Evolutionary conservation across 768 basidiomycete species (phyloP), one percentile per base, ranked within the genome.

Genomic region (Russula olivacea): DNA sequence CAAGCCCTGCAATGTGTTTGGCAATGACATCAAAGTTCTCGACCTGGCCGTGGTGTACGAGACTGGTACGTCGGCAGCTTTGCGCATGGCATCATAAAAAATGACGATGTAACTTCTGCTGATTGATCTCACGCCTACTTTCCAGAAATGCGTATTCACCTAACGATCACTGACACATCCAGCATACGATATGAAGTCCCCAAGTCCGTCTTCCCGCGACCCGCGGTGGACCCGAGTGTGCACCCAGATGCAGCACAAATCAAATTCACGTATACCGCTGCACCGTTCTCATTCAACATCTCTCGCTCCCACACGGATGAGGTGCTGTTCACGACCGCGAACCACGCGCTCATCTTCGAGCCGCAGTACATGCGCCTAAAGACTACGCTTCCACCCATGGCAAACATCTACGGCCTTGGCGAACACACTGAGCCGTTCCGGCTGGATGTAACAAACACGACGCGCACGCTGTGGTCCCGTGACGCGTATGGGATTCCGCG

Each of bases 321-420:
- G 68, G 75, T 82, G 3, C 75, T 89, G 19, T 88, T 87, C 75
- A 80, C 83, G 17, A 87, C 85, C 3, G 76, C 77, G 1, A 76
- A 77, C 10, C 78, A 85, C 67, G 77, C 87, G 0, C 73, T 89
- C 72, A 83, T 93, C 66, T 91, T 87, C 68, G 87, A 89, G 67
- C 81, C 86, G 1, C 89, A 90, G 72, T 91, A 87, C 70, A 77
- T 91, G 14, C 85, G 88, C 57, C 74, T 91, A 65, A 85, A 87
- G 70, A 88, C 87, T 15, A 71, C 70, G 50, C 72, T 91, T 0
- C 85, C 87, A 0, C 57, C 71, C 3, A 72, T 80, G 48, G 81
- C 89, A 32, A 89, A 90, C 71, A 80, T 91, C 59, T 90, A 89
- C 69, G 90, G 90, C 3, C 78, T 91, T 9, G 89, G 89, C 19